Evolutionary conservation across 2,329 filamentous ascomycete species (phyloP).

Genomic region (Colletotrichum lindemuthianum): DNA sequence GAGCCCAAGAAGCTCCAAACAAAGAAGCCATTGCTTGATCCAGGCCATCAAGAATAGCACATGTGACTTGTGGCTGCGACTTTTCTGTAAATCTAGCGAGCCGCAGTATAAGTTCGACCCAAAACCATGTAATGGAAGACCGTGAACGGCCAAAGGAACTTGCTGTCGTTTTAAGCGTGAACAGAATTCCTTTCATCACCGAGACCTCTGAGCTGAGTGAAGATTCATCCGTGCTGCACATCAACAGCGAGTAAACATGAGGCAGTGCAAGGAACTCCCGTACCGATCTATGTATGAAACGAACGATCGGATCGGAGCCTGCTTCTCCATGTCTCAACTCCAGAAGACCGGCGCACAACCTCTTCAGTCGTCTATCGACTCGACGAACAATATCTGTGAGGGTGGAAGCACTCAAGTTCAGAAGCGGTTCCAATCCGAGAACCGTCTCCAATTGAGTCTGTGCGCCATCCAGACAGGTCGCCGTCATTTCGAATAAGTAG

Average conservation of each 20-base stretch:
- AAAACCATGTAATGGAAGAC: not conserved
- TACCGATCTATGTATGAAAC: constrained; percentile 1
- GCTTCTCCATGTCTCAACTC: not conserved
- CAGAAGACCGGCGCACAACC: constrained; percentile 1
- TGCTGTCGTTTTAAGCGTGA: not conserved
- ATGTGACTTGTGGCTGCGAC: not conserved
- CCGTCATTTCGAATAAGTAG: not conserved
- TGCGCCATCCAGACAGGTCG: not conserved
- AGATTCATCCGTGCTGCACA: not conserved
- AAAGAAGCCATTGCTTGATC: not conserved
- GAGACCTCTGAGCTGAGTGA: not conserved
- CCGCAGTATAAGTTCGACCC: not conserved
- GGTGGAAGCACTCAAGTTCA: too few species aligned
- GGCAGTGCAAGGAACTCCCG: not conserved
- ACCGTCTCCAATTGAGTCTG: not conserved
- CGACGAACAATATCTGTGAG: not conserved
- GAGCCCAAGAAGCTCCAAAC: not conserved
- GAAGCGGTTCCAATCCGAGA: not conserved
- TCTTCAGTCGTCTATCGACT: not conserved
- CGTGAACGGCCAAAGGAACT: too few species aligned
- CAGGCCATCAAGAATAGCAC: not conserved
- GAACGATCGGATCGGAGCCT: not conserved
- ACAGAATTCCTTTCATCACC: not conserved
- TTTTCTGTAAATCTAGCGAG: not conserved
- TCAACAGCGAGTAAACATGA: not conserved